Base-by-base conservation (phyloP, 257 asterid species). In the Fraxinus excelsior region DNA sequence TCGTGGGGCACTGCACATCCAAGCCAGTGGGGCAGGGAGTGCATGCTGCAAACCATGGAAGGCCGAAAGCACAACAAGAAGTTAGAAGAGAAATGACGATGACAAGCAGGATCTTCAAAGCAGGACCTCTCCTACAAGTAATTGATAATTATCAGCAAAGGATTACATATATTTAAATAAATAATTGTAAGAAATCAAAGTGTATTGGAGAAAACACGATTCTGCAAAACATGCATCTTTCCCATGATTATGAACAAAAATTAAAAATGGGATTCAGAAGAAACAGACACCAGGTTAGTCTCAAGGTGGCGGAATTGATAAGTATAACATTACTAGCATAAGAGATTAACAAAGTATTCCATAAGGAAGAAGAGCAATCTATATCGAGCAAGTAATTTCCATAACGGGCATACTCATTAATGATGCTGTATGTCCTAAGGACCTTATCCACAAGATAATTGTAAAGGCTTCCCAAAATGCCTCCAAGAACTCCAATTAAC, bases 391-490 rank as follows among this genome's bases (percentile, higher is more conserved):
- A 29, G 40, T 42, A 74, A 46, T 56, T 51, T 51, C 67, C n/a
- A 25, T 26, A 69, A 72, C 42, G 23, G 34, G 77, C 94, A 72
- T 95, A 95, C 99, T 93, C 99, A 64, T 95, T 91, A 76, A 95
- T 87, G 85, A 89, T 73, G 90, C 90, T 84, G 76, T 95, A 95
- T 40, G 87, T 85, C 74, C 96, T 87, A 60, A 95, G 91, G 82
- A 95, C 97, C 82, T 89, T 91, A 87, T 93, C 98, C 76, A 95
- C 97, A 11, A 95, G 90, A 85, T 66, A 95, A 80, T 93, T 95
- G 85, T 95, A 95, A 68, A 95, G 82, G 86, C 92, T 80, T 82
- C 99, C 99, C 3, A 95, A 75, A 79, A 93, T 79, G 71, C 99
- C 99, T 79, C 99, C 99, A 4, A 95, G 88, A 77, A 89, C 86